Conservation (phyloP, 257 asterid species). For the Schizonepeta tenuifolia region DNA sequence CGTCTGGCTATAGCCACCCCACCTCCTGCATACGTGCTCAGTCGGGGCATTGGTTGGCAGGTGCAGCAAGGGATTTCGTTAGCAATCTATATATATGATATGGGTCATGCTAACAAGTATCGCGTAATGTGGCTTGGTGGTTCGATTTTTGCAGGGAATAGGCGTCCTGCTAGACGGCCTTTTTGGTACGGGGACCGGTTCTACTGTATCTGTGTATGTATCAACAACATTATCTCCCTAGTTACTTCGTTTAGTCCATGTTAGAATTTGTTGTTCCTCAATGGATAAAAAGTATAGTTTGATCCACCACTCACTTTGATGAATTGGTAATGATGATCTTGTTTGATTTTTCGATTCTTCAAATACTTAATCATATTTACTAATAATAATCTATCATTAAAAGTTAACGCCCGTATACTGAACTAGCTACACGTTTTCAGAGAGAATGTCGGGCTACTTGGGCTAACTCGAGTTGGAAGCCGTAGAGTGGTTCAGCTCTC, state of each 20-base stretch:
- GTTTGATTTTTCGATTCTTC: too few relatives aligned
- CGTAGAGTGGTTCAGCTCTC: constrained; percentile 97
- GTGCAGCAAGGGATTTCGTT: constrained; percentile 36
- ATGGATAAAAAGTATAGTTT: too few relatives aligned
- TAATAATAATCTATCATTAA: not conserved
- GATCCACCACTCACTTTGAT: not conserved
- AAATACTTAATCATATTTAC: not conserved
- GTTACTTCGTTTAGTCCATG: not conserved
- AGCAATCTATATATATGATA: not conserved
- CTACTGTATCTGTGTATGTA: constrained; percentile 95
- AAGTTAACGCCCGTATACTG: not conserved
- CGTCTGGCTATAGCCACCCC: constrained; percentile 99
- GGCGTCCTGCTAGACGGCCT: constrained; percentile 93
- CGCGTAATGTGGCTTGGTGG: not conserved
- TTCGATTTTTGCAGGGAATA: constrained; percentile 66
- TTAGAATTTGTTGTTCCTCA: constrained; percentile 6
- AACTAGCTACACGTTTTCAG: constrained; percentile 48
- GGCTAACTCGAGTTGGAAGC: constrained; percentile 98
- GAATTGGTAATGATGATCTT: not conserved
- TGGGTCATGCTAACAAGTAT: not conserved
- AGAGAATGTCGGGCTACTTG: constrained; percentile 97
- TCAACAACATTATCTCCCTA: not conserved
- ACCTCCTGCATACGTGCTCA: constrained; percentile 97
- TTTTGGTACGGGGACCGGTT: constrained; percentile 89
- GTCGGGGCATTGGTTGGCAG: constrained; percentile 99